phyloP scores from a whole-genome alignment of 2,329 filamentous ascomycete genomes.

The Didymella segeticola region DNA sequence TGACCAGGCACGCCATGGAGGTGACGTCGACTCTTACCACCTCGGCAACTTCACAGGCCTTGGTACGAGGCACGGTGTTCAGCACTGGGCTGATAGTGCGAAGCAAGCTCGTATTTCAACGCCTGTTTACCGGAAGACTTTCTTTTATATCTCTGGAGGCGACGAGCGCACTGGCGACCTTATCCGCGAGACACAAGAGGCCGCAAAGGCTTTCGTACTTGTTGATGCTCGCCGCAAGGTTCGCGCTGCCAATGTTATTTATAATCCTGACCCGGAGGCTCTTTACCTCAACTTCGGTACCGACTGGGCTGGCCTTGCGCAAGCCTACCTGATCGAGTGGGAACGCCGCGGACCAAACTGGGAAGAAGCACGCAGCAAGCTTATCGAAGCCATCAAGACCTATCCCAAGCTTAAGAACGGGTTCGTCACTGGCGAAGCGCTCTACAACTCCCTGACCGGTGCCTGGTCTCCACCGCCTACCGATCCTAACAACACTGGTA shows the following conservation, averaged over 20 bases:
- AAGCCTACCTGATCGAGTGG: constrained; percentile 66
- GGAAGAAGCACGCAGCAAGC: constrained; percentile 60
- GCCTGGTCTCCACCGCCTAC: constrained; percentile 60
- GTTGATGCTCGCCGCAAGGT: constrained; percentile 68
- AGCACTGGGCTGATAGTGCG: constrained; percentile 66
- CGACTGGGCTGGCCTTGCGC: constrained; percentile 65
- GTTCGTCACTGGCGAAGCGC: constrained; percentile 63
- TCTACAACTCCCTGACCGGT: constrained; percentile 60
- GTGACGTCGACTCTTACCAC: constrained; percentile 69
- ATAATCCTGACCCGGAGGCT: constrained; percentile 50
- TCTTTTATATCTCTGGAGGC: constrained; percentile 63
- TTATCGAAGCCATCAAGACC: constrained; percentile 57
- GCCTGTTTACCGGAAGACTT: constrained; percentile 63
- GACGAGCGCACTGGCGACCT: constrained; percentile 65
- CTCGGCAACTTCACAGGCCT: constrained; percentile 64
- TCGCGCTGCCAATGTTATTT: constrained; percentile 59
- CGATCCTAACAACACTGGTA: constrained; percentile 60
- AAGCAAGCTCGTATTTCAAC: constrained; percentile 69
- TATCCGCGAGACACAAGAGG: constrained; percentile 59
- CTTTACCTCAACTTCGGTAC: constrained; percentile 63
- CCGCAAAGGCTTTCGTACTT: constrained; percentile 59
- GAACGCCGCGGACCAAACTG: constrained; percentile 62
- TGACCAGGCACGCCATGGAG: constrained; percentile 63
- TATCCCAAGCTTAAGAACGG: constrained; percentile 64
- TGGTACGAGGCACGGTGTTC: constrained; percentile 68